Evolutionary conservation across 2,329 filamentous ascomycete species (phyloP), one percentile per base, ranked within the genome.

Genomic region (Metarhizium brunneum): DNA sequence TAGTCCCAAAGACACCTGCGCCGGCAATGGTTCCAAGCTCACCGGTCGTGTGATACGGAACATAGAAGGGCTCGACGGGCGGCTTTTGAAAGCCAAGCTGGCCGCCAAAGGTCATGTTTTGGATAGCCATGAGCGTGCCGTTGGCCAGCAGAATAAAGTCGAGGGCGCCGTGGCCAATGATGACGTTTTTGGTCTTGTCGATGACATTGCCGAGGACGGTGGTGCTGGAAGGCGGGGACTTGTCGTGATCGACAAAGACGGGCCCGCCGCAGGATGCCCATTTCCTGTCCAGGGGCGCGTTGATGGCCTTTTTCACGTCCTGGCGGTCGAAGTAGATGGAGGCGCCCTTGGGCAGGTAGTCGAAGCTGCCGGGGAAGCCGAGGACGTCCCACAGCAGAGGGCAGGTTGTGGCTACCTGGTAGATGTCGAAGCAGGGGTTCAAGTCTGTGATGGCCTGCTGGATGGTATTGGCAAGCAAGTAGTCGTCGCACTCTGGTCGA

Each of bases 21-120:
- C 55, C 74, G 63, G 86, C 83, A 65, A 83, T 85, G 18, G 49
- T 47, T 35, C 58, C 59, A 3, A 45, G 52, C 2, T 52, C 35
- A 47, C 49, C 49, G n/a, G 32, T 43, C 43, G n/a, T 53, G 36
- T 62, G 60, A 25, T 60, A 59, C 0, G 87, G 87, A 0, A 91
- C 85, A 66, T 81, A 88, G 64, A 90, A 85, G 2, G 84, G 81
- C 53, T 82, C 77, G 2, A 66, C 65, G 0, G 87, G 88, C 0
- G 71, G 68, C 1, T 67, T 65, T 59, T 83, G 79, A 74, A 92
- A 91, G 0, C 88, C 88, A 50, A 86, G 81, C 42, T 75, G 66
- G 7, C 87, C 87, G 58, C 82, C 81, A 82, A 84, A 92, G 0
- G 87, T 91, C 84, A 90, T 89, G 73, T 91, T 92, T 67, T 92